Conservation (phyloP, 768 basidiomycete genomes). For the Lactarius akahatsu region DNA sequence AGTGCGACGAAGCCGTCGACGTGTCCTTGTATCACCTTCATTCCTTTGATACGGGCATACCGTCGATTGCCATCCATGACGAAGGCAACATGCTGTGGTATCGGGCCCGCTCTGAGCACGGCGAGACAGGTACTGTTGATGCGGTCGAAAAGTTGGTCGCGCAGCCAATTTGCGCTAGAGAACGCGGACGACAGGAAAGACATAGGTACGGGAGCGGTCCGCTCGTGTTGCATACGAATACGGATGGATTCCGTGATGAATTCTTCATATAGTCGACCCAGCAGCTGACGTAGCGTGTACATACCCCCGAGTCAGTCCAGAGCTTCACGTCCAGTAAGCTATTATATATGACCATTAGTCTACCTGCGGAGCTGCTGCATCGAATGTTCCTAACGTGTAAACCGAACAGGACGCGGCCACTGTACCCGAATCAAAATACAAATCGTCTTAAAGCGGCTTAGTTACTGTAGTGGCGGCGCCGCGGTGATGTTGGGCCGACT, state of each 20-base stretch:
- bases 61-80: slow-evolving; percentile 98
- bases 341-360: not conserved
- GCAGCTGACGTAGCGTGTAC: not conserved
- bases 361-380: not conserved
- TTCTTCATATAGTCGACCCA: not conserved
- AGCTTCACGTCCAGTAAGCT: not conserved
- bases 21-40: slow-evolving; percentile 76
- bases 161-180: slow-evolving; percentile 26
- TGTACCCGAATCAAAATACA: too few relatives aligned
- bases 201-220: slow-evolving; percentile 14
- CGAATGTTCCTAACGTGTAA: not conserved
- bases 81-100: slow-evolving; percentile 89
- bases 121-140: slow-evolving; percentile 54
- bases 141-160: slow-evolving; percentile 25
- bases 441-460: not conserved
- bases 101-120: slow-evolving; percentile 76
- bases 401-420: not conserved
- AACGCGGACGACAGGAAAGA: slow-evolving; percentile 31
- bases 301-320: not conserved
- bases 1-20: slow-evolving; percentile 79
- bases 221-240: slow-evolving; percentile 7
- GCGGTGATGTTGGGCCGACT: not conserved
- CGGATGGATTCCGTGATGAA: too few relatives aligned
- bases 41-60: slow-evolving; percentile 70
- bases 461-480: not conserved